Percentiles rank a stretch among this genome's conserved stretches.
phyloP scores from a whole-genome alignment of 1,139 yeast genomes.

The Pichia sp. region DNA sequence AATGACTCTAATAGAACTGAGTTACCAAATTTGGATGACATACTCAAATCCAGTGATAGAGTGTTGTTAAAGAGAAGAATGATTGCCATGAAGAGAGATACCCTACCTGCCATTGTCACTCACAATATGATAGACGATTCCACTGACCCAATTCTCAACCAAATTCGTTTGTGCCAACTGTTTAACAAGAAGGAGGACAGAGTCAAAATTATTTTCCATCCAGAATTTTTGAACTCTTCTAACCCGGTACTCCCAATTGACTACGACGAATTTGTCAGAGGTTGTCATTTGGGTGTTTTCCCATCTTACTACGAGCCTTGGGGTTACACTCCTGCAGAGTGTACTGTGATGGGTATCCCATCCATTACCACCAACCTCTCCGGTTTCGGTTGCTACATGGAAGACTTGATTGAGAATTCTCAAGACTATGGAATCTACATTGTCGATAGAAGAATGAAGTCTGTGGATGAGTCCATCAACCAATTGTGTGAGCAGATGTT shows the following conservation, averaged over 20 bases:
- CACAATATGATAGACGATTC: slow-evolving; percentile 95
- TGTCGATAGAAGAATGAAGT: slow-evolving; percentile 90
- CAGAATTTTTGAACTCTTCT: slow-evolving; percentile 91
- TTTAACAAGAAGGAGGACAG: slow-evolving; percentile 88
- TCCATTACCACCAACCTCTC: slow-evolving; percentile 95
- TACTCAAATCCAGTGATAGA: slow-evolving; percentile 83
- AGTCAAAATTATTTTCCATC: slow-evolving; percentile 94
- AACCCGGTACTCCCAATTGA: slow-evolving; percentile 92
- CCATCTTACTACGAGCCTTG: slow-evolving; percentile 98
- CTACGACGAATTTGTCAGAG: slow-evolving; percentile 96
- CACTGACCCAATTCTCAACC: slow-evolving; percentile 85
- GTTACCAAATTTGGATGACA: slow-evolving; percentile 66
- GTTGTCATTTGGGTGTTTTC: slow-evolving; percentile 97
- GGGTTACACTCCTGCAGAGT: slow-evolving; percentile 99
- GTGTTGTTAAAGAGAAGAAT: slow-evolving; percentile 89
- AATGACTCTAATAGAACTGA: slow-evolving; percentile 34
- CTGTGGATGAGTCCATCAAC: slow-evolving; percentile 90
- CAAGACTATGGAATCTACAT: slow-evolving; percentile 95
- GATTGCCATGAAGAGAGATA: slow-evolving; percentile 83
- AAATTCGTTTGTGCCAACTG: slow-evolving; percentile 85
- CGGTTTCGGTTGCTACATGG: slow-evolving; percentile 99
- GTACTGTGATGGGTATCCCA: slow-evolving; percentile 99
- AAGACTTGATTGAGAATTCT: slow-evolving; percentile 90
- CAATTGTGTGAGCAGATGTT: slow-evolving; percentile 88
- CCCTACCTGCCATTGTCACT: slow-evolving; percentile 94